Evolutionary conservation across 169 alveolate genomes (phyloP), one percentile per base, ranked within the genome.

Genomic region (Eimeria acervulina): DNA sequence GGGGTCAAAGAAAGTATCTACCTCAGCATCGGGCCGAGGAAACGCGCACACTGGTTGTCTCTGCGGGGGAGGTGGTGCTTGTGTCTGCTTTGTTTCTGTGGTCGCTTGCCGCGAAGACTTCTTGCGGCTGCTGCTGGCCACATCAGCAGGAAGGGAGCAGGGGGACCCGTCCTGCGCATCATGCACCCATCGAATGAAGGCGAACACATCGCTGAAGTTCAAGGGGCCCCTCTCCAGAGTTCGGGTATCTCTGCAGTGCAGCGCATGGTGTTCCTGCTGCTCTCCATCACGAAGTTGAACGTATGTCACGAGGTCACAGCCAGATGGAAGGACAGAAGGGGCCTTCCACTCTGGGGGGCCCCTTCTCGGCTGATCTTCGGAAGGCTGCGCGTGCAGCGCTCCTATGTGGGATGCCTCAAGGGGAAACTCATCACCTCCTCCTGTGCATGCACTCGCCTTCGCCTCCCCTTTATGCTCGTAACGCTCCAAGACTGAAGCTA

Each of bases 131-230:
- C n/a, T n/a, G n/a, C n/a, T n/a, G n/a, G n/a, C n/a, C n/a, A n/a
- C n/a, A n/a, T n/a, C n/a, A n/a, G n/a, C n/a, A n/a, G n/a, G n/a
- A n/a, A n/a, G n/a, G n/a, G n/a, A n/a, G n/a, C n/a, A n/a, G n/a
- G n/a, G n/a, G n/a, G n/a, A n/a, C n/a, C n/a, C 83, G 42, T 40
- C 83, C 33, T 40, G 44, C 83, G 23, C 83, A 15, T 2, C 4
- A 70, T 70, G 83, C 21, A 70, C 83, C 83, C 83, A 70, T 70
- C 33, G 28, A 5, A 70, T 70, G 38, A 70, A 70, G 19, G 23
- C 83, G 83, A 70, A 70, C 33, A 70, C 13, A 70, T 70, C 83
- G 2, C 1, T 70, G 83, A 70, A 70, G 13, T 21, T 26, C 83
- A 21, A n/a, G 21, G 23, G 23, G 83, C 83, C 83, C 31, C 31